These are phyloP conservation scores for Syzygium grande DNA, from an alignment of 345 rosid species.

Conservation along the genomic window DNA sequence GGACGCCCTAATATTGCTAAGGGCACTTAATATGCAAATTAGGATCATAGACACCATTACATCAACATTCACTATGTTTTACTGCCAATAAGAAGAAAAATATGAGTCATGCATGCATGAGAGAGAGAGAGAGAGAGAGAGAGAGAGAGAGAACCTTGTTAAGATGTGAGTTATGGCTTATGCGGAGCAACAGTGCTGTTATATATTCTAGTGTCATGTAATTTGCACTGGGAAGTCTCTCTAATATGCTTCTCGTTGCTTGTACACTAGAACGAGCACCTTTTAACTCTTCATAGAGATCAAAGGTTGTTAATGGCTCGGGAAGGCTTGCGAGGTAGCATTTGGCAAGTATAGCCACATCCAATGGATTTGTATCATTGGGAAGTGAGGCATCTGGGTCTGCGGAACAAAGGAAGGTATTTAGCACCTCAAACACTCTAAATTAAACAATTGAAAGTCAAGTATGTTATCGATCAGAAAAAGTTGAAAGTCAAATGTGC, in stretches of 20 bases:
- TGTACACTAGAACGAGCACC: constrained; percentile 53
- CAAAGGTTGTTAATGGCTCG: constrained; percentile 73
- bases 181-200: constrained; percentile 75
- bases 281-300: constrained; percentile 68
- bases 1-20: not conserved
- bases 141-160: constrained; percentile 42
- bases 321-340: constrained; percentile 94
- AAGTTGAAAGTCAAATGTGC: not conserved
- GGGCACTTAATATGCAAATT: not conserved
- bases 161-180: constrained; percentile 73
- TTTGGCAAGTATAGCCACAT: constrained; percentile 68
- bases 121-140: not conserved
- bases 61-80: not conserved
- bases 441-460: not conserved
- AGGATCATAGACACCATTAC: not conserved
- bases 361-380: constrained; percentile 59
- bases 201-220: constrained; percentile 82
- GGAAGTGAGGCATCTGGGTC: constrained; percentile 67
- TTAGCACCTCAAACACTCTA: not conserved
- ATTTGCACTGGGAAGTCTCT: constrained; percentile 76
- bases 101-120: not conserved
- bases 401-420: constrained; percentile 13
- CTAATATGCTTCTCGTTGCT: constrained; percentile 57
- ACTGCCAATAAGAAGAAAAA: not conserved
- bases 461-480: not conserved